Percentiles rank a stretch among this genome's conserved stretches.
Conservation (phyloP, 495 filamentous ascomycete species). For the Penicillium argentinense region DNA sequence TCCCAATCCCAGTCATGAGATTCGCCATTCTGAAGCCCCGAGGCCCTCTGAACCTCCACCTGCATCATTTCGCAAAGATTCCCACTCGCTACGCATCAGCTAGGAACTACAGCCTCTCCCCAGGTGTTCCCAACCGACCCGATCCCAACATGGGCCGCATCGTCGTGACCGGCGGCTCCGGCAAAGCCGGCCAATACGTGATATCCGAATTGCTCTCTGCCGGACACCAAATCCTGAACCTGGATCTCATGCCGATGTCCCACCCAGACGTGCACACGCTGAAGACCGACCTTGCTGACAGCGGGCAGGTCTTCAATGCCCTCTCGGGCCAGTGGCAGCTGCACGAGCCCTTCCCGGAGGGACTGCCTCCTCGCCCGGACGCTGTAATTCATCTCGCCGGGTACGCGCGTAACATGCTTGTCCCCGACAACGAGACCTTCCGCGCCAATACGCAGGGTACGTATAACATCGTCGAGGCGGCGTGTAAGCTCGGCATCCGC, state of each 20-base stretch:
- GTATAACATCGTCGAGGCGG: slow-evolving; percentile 60
- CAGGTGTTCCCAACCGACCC: neutral
- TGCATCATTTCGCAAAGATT: neutral
- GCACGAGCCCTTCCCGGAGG: slow-evolving; percentile 39
- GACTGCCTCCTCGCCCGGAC: slow-evolving; percentile 44
- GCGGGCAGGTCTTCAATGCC: slow-evolving; percentile 60
- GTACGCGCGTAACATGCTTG: slow-evolving; percentile 58
- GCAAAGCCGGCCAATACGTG: slow-evolving; percentile 58
- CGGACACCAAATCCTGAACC: slow-evolving; percentile 57
- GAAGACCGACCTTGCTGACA: slow-evolving; percentile 57
- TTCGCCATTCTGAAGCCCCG: neutral
- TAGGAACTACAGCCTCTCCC: neutral
- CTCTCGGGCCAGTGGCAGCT: slow-evolving; percentile 53
- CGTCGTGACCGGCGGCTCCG: slow-evolving; percentile 57
- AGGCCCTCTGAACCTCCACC: neutral
- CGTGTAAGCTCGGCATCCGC: slow-evolving; percentile 56
- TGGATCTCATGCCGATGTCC: slow-evolving; percentile 50
- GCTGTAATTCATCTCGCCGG: slow-evolving; percentile 60
- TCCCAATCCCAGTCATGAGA: slow-evolving; percentile 13
- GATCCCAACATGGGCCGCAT: slow-evolving; percentile 36
- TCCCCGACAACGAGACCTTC: slow-evolving; percentile 58
- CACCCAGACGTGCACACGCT: slow-evolving; percentile 52
- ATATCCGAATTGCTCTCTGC: slow-evolving; percentile 52
- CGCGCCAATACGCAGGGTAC: slow-evolving; percentile 50
- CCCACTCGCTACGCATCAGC: neutral